Base-by-base conservation (phyloP, 345 rosid genomes). In the Arabidopsis suecica region DNA sequence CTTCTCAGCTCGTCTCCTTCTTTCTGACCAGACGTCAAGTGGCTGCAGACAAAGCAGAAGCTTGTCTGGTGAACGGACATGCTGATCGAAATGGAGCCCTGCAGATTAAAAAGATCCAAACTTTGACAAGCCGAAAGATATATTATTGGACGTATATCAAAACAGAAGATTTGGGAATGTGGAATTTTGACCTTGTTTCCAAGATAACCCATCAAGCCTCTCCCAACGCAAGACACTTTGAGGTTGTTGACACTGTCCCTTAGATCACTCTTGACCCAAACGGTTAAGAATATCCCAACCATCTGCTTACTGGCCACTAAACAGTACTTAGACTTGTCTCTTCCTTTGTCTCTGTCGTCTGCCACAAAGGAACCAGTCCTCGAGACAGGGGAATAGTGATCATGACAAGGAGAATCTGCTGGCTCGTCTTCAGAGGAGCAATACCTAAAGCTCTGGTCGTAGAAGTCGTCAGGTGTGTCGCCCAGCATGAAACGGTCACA, bases 181-280 rank as follows among this genome's bases (percentile, higher is more conserved):
- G 23, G 10, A 34, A 25, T n/a, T 5, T n/a, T 5, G 77, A 93
- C 99, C 97, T 96, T 96, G 88, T 96, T 96, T 49, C 99, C 96
- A 18, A 96, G 97, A 81, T 93, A 96, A 67, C 98, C 99, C 98
- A 96, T 96, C 84, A 96, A 81, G 80, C 99, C 99, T 93, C 99
- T 88, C 44, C 99, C 99, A 9, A 96, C 97, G 82, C 98, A 91
- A 16, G 97, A 96, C 47, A 96, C 96, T 79, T 93, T 96, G 85
- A 96, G 77, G 83, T 89, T 89, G 73, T 79, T 73, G 38, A 96
- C 88, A 73, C 78, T 49, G 61, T 93, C 96, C 63, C 93, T 80
- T 32, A 96, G 84, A 61, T 91, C 93, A 61, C 86, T 88, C 84
- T 86, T 93, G 38, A 93, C 95, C 99, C 99, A 93, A 12, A 96